Evolutionary conservation across 768 basidiomycete species (phyloP).

Genomic region (Pulveroboletus sp.): DNA sequence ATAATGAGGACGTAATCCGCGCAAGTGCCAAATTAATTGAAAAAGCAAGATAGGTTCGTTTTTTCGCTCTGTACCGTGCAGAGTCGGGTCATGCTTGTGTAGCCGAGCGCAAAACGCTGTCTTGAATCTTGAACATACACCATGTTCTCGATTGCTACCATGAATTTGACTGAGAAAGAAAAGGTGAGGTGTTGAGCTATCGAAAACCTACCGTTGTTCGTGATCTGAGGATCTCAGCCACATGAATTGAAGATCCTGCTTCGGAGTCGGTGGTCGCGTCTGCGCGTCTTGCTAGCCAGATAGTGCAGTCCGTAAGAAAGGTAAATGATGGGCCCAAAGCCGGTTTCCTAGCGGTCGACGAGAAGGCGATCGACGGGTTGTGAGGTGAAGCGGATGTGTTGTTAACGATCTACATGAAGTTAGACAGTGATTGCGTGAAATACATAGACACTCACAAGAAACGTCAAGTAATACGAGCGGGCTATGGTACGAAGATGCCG

Average conservation of each 20-base stretch:
- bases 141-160: conserved; percentile 35
- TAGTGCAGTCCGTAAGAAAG: conserved; percentile 63
- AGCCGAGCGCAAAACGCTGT: conserved; percentile 25
- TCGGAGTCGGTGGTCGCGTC: conserved; percentile 10
- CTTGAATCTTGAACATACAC: conserved; percentile 38
- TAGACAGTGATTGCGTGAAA: background rate
- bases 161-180: background rate
- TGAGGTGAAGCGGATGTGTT: conserved; percentile 37
- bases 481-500: conserved; percentile 51
- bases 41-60: background rate
- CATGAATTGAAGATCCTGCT: conserved; percentile 22
- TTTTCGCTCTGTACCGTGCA: background rate
- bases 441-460: conserved; percentile 45
- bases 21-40: background rate
- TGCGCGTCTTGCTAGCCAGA: conserved; percentile 53
- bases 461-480: conserved; percentile 38
- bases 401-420: conserved; percentile 52
- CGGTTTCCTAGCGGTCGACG: conserved; percentile 49
- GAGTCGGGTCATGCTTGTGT: background rate
- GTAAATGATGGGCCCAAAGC: conserved; percentile 74
- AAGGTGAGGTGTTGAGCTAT: background rate
- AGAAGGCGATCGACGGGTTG: conserved; percentile 33
- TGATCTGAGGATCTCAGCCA: conserved; percentile 42
- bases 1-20: background rate
- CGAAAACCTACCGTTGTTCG: conserved; percentile 34